Base-by-base conservation (phyloP, 1,139 yeast species). In the Geotrichum restrictum region DNA sequence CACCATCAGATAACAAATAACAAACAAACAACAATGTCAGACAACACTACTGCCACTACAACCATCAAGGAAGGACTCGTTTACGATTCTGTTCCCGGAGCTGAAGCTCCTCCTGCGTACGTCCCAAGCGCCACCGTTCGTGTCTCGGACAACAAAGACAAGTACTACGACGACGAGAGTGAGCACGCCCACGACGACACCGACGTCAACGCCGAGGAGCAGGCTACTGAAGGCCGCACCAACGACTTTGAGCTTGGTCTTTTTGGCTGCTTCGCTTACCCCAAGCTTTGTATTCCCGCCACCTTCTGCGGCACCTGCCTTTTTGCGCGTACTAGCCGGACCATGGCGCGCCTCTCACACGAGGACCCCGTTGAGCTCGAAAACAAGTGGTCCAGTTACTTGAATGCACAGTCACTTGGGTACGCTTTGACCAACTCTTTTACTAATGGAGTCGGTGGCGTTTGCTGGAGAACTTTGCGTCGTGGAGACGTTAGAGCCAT, bases 181-280 rank as follows among this genome's bases (percentile, higher is more conserved):
- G n/a, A n/a, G n/a, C n/a, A n/a, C n/a, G n/a, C n/a, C n/a, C n/a
- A n/a, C n/a, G n/a, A n/a, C n/a, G n/a, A n/a, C n/a, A n/a, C n/a
- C n/a, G n/a, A n/a, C n/a, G n/a, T n/a, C n/a, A n/a, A n/a, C n/a
- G n/a, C n/a, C n/a, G n/a, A n/a, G n/a, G n/a, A n/a, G n/a, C n/a
- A n/a, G n/a, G n/a, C n/a, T n/a, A n/a, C n/a, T n/a, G n/a, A n/a
- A n/a, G n/a, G n/a, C n/a, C n/a, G n/a, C n/a, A n/a, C n/a, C n/a
- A n/a, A n/a, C n/a, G 42, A 22, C 36, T 41, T 41, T 29, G 45
- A 36, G 27, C 5, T 36, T 16, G 46, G 32, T 11, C 29, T 48
- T 29, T 36, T 36, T 29, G 39, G 27, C 29, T 42, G 51, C 34
- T 33, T 36, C 34, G 34, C 34, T 29, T 7, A 38, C 51, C 32